Evolutionary conservation across 805 yeast species (phyloP).

Genomic region (Yamadazyma laniorum): DNA sequence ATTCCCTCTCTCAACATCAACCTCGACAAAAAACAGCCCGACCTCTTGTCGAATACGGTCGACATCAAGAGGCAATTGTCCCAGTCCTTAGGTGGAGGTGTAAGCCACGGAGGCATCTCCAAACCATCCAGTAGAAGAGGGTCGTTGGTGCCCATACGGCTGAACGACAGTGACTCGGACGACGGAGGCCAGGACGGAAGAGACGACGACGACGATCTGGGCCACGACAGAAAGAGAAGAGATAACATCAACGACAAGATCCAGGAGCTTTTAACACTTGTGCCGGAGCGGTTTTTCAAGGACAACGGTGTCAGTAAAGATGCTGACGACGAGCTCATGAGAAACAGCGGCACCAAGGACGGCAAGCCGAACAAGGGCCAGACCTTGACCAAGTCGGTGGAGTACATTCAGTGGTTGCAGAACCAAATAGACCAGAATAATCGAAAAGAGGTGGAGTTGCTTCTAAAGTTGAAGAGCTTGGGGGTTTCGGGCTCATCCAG

Average conservation of each 20-base stretch:
- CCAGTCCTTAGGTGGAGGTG: slow-evolving; percentile 28
- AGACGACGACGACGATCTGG: slow-evolving; percentile 31
- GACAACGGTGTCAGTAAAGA: slow-evolving; percentile 18
- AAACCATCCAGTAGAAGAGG: slow-evolving; percentile 40
- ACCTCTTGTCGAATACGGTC: slow-evolving; percentile 9
- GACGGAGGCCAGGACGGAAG: slow-evolving; percentile 15
- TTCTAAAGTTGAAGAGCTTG: slow-evolving; percentile 55
- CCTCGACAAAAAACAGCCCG: slow-evolving; percentile 15
- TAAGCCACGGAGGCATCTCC: slow-evolving; percentile 23
- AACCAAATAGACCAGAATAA: slow-evolving; percentile 75
- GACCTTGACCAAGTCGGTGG: slow-evolving; percentile 71
- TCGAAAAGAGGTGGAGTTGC: slow-evolving; percentile 72
- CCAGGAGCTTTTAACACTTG: slow-evolving; percentile 39
- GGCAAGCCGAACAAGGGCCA: slow-evolving; percentile 87
- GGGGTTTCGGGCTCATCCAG: slow-evolving; percentile 24
- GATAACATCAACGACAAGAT: slow-evolving; percentile 46
- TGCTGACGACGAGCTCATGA: slow-evolving; percentile 25
- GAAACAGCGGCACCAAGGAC: slow-evolving; percentile 63
- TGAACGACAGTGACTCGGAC: slow-evolving; percentile 15
- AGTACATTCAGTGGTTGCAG: slow-evolving; percentile 65
- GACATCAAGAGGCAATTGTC: slow-evolving; percentile 43
- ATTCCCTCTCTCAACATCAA: slow-evolving; percentile 31
- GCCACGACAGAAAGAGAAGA: slow-evolving; percentile 41
- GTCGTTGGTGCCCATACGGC: slow-evolving; percentile 25
- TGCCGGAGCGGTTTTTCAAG: slow-evolving; percentile 33